Conservation (phyloP, 345 rosid genomes). For the Rhizophora apiculata region DNA sequence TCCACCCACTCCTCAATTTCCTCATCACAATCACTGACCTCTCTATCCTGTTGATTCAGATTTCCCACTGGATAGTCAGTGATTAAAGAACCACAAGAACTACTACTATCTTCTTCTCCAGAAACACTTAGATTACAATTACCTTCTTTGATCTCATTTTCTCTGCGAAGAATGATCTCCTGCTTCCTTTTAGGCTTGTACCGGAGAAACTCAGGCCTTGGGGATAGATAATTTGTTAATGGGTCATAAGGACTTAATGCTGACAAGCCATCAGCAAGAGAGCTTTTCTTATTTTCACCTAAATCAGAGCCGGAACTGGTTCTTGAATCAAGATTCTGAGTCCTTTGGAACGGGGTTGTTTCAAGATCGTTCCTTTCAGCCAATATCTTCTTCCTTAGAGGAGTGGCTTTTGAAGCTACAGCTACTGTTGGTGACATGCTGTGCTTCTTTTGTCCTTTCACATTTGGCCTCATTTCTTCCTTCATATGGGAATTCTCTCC, state of each 20-base stretch:
- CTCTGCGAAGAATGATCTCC: constrained; percentile 23
- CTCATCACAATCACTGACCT: constrained; percentile 20
- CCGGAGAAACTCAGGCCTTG: constrained; percentile 47
- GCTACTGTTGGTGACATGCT: constrained; percentile 36
- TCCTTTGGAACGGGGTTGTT: constrained; percentile 14
- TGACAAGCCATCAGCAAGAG: constrained; percentile 2
- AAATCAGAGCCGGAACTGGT: not conserved
- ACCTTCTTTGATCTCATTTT: constrained; percentile 22
- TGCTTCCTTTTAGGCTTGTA: constrained; percentile 35
- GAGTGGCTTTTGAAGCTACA: constrained; percentile 30
- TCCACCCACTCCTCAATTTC: constrained; percentile 21
- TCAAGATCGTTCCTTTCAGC: constrained; percentile 34
- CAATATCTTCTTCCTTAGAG: constrained; percentile 37
- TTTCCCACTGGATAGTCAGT: constrained; percentile 1
- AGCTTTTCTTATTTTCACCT: not conserved
- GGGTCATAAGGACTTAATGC: constrained; percentile 29
- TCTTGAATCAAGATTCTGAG: constrained; percentile 1
- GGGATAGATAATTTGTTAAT: constrained; percentile 26
- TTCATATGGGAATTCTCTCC: constrained; percentile 30
- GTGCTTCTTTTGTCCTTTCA: constrained; percentile 14
- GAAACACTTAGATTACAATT: not conserved
- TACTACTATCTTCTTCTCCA: constrained; percentile 10
- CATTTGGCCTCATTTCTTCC: not conserved
- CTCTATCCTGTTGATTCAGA: constrained; percentile 12
- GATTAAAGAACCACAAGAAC: constrained; percentile 11